These are phyloP conservation scores for Pichia heedii DNA, from an alignment of 805 yeast species.

Conservation along the genomic window DNA sequence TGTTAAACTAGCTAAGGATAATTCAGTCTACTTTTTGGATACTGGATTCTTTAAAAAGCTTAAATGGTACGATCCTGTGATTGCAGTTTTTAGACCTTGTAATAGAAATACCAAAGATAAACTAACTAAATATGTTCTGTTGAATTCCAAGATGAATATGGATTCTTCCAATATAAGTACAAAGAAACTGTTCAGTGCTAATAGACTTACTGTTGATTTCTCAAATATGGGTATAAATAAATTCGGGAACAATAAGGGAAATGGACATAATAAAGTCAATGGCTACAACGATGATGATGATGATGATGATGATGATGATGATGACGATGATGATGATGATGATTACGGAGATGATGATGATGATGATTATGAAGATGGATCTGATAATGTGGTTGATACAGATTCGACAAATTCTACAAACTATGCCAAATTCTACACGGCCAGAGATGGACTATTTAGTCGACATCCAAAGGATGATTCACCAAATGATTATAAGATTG, in stretches of 20 bases:
- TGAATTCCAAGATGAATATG: conserved; percentile 8
- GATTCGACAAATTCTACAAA: neutral
- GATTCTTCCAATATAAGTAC: neutral
- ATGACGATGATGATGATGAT: conserved; percentile 14
- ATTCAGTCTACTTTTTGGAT: conserved; percentile 24
- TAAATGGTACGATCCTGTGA: conserved; percentile 22
- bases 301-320: conserved; percentile 6
- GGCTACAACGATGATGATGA: conserved; percentile 4
- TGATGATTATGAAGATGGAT: conserved; percentile 7
- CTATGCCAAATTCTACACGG: conserved; percentile 26
- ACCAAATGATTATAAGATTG: conserved; percentile 51
- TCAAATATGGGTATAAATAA: conserved; percentile 1
- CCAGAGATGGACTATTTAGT: conserved; percentile 49
- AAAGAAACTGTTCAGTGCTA: conserved; percentile 7
- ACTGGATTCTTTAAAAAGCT: conserved; percentile 9
- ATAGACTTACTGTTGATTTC: conserved; percentile 8
- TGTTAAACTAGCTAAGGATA: conserved; percentile 23
- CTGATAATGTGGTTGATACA: conserved; percentile 4
- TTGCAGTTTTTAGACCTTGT: conserved; percentile 25
- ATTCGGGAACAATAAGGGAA: neutral
- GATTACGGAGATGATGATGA: conserved; percentile 13
- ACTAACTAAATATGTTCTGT: conserved; percentile 20
- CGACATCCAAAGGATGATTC: conserved; percentile 49
- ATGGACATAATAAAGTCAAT: too few species aligned
- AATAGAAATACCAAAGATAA: conserved; percentile 22